Evolutionary conservation across 371 early-diverging fungal species (phyloP), one percentile per base, ranked within the genome.

Genomic region (Lichtheimia hyalospora): DNA sequence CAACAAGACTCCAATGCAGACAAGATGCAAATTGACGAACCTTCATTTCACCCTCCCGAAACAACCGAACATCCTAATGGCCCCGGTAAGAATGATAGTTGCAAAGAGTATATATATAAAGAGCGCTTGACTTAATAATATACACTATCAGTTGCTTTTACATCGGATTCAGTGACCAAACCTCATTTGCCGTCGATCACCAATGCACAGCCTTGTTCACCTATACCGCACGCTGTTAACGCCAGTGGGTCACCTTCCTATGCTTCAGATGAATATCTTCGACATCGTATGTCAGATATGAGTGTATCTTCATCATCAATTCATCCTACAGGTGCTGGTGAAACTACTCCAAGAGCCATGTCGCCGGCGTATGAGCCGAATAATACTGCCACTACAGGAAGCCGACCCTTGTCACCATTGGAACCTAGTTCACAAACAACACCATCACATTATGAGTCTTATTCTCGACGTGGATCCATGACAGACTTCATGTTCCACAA

Each of bases 211-310:
- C 65, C 67, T 15, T 71, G 62, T 49, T 64, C 71, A 21, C 60
- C 71, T 3, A 54, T 62, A 14, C 64, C 73, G 40, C 64, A 60
- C 40, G 8, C 67, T 4, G 43, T 51, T 10, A 34, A 34, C 34
- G 34, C 34, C 34, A 34, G 10, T 10, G 34, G 34, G 4, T 50
- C 50, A 15, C 49, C 49, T 14, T 43, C 57, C 27, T 39, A 40
- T 55, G 40, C 40, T 43, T 55, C 72, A 12, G 79, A 79, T 57
- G 79, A 79, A 42, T 70, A 67, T 34, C 62, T 79, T 48, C 72
- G 76, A 52, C 76, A 76, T 48, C 58, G 79, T 12, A 64, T 79
- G 69, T 79, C 79, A 7, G 76, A 72, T 56, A 74, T 79, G 76
- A 70, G 70, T 24, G 69, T 78, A 24, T 60, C 58, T 24, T 27